phyloP scores from a whole-genome alignment of 345 rosid genomes.

The Eucalyptus sp. region DNA sequence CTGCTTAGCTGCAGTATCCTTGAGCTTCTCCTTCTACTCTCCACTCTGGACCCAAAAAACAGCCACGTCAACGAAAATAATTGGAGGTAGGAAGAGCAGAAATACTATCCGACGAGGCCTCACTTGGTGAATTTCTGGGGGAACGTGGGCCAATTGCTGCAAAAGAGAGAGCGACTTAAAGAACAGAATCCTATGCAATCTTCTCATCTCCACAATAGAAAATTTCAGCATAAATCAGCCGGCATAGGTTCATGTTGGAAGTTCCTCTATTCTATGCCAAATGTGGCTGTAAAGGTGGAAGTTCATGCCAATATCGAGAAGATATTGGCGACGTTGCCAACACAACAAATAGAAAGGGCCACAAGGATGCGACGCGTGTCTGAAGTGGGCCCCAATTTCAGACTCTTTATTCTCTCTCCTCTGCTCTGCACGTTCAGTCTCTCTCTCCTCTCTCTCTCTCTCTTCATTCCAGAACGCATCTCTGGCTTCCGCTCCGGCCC shows the following conservation, averaged over 20 bases:
- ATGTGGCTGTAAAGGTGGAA: background rate
- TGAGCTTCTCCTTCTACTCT: conserved; percentile 72
- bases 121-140: conserved; percentile 42
- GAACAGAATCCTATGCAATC: background rate
- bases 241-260: background rate
- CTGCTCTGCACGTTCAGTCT: too few relatives aligned
- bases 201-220: background rate
- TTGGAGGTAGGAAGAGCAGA: background rate
- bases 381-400: too few relatives aligned
- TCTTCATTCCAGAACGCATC: too few relatives aligned
- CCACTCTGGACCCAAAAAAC: conserved; percentile 37
- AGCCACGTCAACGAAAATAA: background rate
- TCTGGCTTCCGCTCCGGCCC: too few relatives aligned
- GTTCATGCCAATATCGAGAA: background rate
- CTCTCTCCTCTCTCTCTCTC: too few relatives aligned
- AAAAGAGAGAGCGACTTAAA: too few relatives aligned
- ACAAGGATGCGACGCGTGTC: too few relatives aligned
- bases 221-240: background rate
- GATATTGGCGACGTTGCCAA: too few relatives aligned
- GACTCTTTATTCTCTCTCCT: too few relatives aligned
- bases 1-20: conserved; percentile 19
- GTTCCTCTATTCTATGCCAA: background rate
- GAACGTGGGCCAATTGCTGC: too few relatives aligned
- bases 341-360: too few relatives aligned
- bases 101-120: background rate